Base-by-base conservation (phyloP, 129 eudicot genomes). In the Lactuca saligna region DNA sequence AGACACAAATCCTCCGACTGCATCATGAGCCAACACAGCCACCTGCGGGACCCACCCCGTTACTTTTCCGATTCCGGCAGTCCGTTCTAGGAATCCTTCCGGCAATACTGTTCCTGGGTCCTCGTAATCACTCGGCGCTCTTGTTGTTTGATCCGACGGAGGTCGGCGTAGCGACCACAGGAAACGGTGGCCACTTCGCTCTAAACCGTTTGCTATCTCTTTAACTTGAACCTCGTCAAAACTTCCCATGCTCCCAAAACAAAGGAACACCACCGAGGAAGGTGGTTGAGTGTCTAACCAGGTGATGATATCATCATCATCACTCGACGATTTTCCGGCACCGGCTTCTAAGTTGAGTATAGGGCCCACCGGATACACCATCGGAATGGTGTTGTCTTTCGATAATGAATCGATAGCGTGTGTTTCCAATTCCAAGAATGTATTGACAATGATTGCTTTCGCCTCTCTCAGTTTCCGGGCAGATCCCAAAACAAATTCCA, bases 241-340 rank as follows among this genome's bases (percentile, higher is more conserved):
- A 58, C 54, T 13, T 55, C 79, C 79, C 42, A 34, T 62, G 13
- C 81, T 76, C 34, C 95, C 95, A 57, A 87, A 87, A 74, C 90
- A 87, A 49, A 87, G 44, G 38, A 81, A 79, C 53, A 82, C 83
- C 17, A 82, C 81, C 1, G 86, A 82, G 1, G 80, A 74, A 32
- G 57, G 37, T 7, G 78, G 83, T 41, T 82, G 86, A 6, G 15
- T 42, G 32, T 82, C 83, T 33, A 82, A 68, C 83, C 83, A 82
- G 3, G 13, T 55, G 32, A 73, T 54, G 38, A 78, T 6, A 4
- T 65, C 74, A 48, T 72, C 74, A 48, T 72, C 60, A 0, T 12
- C 6, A 35, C 38, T 56, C 4, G 2, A 16, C 6, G 68, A 4
- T 58, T 41, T 46, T 9, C 25, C 7, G 6, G 25, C 51, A 7